These are phyloP conservation scores for Cercophora samala DNA, from an alignment of 495 filamentous ascomycete genomes.

Conservation along the genomic window DNA sequence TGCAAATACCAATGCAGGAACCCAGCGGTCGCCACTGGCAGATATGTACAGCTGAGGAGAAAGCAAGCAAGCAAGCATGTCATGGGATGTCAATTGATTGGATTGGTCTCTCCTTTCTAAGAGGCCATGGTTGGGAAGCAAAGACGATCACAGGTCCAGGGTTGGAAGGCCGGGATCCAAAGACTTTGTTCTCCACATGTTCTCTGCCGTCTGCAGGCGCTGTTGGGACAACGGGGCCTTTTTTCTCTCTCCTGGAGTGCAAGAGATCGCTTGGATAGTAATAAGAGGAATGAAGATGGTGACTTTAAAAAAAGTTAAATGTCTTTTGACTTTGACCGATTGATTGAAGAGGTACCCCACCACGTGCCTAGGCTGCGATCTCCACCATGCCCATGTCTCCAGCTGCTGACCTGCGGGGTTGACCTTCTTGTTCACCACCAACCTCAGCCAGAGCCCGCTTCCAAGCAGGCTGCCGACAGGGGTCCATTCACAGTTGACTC, in stretches of 20 bases:
- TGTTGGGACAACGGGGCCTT: background rate
- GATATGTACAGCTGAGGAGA: background rate
- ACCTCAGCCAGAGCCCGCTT: background rate
- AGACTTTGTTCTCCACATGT: background rate
- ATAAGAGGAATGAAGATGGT: background rate
- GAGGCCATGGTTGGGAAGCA: too few species aligned
- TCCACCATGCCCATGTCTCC: background rate
- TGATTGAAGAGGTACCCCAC: background rate
- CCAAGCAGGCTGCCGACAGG: constrained; percentile 11
- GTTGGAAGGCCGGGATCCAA: background rate
- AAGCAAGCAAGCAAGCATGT: too few species aligned
- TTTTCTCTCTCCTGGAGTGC: background rate
- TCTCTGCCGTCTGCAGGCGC: background rate
- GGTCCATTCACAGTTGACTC: constrained; percentile 23
- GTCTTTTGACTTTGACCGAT: background rate
- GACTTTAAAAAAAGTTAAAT: background rate
- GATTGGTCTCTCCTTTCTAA: background rate
- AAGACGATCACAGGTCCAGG: background rate
- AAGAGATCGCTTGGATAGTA: too few species aligned
- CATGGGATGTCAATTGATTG: background rate
- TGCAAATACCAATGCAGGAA: background rate
- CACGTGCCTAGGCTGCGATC: background rate
- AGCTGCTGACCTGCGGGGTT: background rate
- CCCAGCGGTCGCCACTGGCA: background rate
- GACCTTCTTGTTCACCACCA: background rate